Evolutionary conservation across 306 rosid species (phyloP).

Genomic region (Corylus avellana): DNA sequence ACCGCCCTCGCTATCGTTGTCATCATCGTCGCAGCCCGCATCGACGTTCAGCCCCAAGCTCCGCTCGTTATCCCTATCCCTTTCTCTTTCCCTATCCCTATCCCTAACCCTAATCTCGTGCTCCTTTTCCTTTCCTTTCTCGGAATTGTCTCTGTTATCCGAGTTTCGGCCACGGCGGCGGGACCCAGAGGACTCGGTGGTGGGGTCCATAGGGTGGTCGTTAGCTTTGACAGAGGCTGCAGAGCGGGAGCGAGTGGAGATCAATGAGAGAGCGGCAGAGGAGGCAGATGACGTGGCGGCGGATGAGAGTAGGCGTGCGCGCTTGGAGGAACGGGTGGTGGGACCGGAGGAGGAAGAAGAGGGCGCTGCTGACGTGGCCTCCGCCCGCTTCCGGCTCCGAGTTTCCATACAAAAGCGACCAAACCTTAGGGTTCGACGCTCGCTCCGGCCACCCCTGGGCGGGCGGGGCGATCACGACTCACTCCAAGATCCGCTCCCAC

Average conservation of each 20-base stretch:
- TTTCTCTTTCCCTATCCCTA: conserved; percentile 62
- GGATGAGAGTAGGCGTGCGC: conserved; percentile 51
- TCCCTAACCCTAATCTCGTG: conserved; percentile 74
- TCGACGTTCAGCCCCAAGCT: conserved; percentile 67
- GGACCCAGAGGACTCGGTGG: conserved; percentile 85
- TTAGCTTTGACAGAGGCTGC: conserved; percentile 38
- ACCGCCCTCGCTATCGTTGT: conserved; percentile 86
- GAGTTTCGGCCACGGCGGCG: conserved; percentile 66
- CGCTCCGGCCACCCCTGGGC: conserved; percentile 32
- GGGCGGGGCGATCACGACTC: conserved; percentile 48
- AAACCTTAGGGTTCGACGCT: conserved; percentile 79
- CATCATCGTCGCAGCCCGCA: conserved; percentile 68
- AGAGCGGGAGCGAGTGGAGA: conserved; percentile 75
- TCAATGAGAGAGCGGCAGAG: conserved; percentile 31
- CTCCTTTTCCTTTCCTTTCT: conserved; percentile 84
- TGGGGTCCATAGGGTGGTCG: conserved; percentile 70
- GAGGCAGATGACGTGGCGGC: conserved; percentile 40
- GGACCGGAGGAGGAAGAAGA: conserved; percentile 83
- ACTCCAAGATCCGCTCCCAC: conserved; percentile 37
- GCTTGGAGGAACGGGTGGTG: conserved; percentile 77
- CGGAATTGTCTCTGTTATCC: conserved; percentile 61
- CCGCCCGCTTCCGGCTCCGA: conserved; percentile 99
- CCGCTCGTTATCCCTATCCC: conserved; percentile 56
- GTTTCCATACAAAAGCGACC: conserved; percentile 99
- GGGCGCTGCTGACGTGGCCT: conserved; percentile 99